Percentiles rank a stretch among this genome's conserved stretches.
phyloP scores from a whole-genome alignment of 163 green algal genomes.

The Scenedesmus sp. region DNA sequence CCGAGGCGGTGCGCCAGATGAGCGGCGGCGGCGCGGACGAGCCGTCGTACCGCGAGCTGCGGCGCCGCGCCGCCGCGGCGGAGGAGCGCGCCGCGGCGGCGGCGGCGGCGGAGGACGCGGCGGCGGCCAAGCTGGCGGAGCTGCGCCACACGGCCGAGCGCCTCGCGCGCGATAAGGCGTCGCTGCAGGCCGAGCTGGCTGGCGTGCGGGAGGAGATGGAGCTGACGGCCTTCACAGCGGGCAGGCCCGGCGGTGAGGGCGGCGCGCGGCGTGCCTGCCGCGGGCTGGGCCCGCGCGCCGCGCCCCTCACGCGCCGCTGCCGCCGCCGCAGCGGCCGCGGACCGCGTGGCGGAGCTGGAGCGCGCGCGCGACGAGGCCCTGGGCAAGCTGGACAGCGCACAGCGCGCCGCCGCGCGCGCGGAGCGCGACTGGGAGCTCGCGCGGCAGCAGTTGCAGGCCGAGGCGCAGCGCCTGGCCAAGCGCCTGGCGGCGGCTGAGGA shows the following conservation, averaged over 20 bases:
- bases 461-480: constrained; percentile 24
- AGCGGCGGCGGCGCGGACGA: neutral
- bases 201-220: constrained; percentile 43
- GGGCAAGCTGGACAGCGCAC: constrained; percentile 48
- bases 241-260: neutral
- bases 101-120: neutral
- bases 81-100: too few species aligned
- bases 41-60: neutral
- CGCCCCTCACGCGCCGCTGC: too few species aligned
- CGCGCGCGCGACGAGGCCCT: constrained; percentile 58
- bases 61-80: neutral
- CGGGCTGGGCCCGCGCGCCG: too few species aligned
- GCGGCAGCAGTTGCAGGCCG: constrained; percentile 48
- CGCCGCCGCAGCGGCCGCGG: too few species aligned
- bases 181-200: constrained; percentile 34
- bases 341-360: constrained; percentile 50
- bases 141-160: constrained; percentile 24
- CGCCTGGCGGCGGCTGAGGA: constrained; percentile 14
- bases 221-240: constrained; percentile 11
- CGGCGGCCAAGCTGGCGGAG: constrained; percentile 48
- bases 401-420: constrained; percentile 47
- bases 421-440: constrained; percentile 57
- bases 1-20: constrained; percentile 9
- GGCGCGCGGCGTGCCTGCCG: neutral
- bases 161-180: constrained; percentile 33